Evolutionary conservation across 306 rosid genomes (phyloP).

Genomic region (Cicer chorassanicum): DNA sequence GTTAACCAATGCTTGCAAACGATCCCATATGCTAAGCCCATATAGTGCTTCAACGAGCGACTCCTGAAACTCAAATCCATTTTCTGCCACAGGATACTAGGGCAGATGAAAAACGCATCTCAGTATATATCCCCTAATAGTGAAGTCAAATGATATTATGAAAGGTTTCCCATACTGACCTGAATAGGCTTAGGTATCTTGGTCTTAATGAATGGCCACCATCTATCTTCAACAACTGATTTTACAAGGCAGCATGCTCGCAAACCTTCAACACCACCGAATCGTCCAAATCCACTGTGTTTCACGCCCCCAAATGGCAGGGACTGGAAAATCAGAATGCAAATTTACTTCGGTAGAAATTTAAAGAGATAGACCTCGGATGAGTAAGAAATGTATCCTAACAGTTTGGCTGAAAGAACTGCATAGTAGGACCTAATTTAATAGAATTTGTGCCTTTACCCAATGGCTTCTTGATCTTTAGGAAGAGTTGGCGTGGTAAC

Average conservation of each 20-base stretch:
- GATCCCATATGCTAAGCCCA: constrained; percentile 89
- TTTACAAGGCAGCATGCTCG: constrained; percentile 96
- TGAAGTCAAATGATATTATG: constrained; percentile 17
- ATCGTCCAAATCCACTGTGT: constrained; percentile 95
- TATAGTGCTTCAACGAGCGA: constrained; percentile 80
- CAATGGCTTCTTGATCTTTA: background rate
- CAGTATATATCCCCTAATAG: constrained; percentile 31
- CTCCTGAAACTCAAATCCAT: constrained; percentile 86
- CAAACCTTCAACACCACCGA: constrained; percentile 90
- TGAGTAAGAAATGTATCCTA: constrained; percentile 14
- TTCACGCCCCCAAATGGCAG: constrained; percentile 96
- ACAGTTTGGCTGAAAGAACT: constrained; percentile 38
- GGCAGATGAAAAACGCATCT: constrained; percentile 39
- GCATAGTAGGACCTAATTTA: background rate
- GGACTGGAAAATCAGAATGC: constrained; percentile 67
- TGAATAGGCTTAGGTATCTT: constrained; percentile 85
- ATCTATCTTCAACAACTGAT: constrained; percentile 93
- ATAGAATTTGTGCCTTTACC: background rate
- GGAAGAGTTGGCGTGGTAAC: background rate
- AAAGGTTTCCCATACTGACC: constrained; percentile 60
- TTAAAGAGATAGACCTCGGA: constrained; percentile 20
- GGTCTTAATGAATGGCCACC: constrained; percentile 89
- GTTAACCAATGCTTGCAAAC: constrained; percentile 75
- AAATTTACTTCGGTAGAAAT: constrained; percentile 42
- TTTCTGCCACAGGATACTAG: constrained; percentile 87